A percentile compares a stretch with the other conserved stretches of the same genome.
Evolutionary conservation across 2,329 filamentous ascomycete genomes (phyloP).

Genomic region (Penicillium expansum): DNA sequence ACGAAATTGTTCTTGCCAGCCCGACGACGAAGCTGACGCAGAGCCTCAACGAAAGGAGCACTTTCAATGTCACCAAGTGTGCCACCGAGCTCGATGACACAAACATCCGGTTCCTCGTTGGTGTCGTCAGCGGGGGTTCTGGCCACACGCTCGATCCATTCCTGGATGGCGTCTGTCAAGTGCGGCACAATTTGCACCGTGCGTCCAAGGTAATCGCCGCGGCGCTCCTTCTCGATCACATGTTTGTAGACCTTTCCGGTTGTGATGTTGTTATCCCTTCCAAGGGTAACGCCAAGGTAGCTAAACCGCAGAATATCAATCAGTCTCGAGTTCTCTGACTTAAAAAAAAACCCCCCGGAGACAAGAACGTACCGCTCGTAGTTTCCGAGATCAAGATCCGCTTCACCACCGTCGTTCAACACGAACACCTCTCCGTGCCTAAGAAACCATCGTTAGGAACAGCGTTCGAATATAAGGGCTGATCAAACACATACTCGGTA

Average conservation of each 20-base stretch:
- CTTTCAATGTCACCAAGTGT: conserved; percentile 74
- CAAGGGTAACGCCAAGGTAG: conserved; percentile 78
- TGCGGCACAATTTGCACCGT: conserved; percentile 90
- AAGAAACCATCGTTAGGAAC: neutral
- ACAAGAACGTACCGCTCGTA: conserved; percentile 55
- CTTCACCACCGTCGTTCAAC: conserved; percentile 75
- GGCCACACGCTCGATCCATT: conserved; percentile 86
- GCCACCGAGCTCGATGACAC: conserved; percentile 65
- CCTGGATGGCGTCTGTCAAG: conserved; percentile 84
- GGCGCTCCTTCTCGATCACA: conserved; percentile 72
- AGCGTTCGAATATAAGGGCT: neutral
- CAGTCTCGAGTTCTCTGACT: neutral
- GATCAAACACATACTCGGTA: conserved; percentile 14
- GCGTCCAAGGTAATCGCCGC: conserved; percentile 78
- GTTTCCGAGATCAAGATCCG: conserved; percentile 71
- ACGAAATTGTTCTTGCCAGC: conserved; percentile 76
- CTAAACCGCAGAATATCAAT: neutral
- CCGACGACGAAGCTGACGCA: conserved; percentile 71
- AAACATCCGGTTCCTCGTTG: conserved; percentile 78
- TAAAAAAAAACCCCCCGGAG: neutral
- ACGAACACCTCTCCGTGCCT: conserved; percentile 89
- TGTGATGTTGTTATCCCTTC: conserved; percentile 89
- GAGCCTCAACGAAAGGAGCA: conserved; percentile 80
- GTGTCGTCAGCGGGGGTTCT: conserved; percentile 83
- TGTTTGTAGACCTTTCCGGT: conserved; percentile 93